Evolutionary conservation across 164 flowering plant genomes (phyloP), one percentile per base, ranked within the genome.

Genomic region (Stephania cephalantha): DNA sequence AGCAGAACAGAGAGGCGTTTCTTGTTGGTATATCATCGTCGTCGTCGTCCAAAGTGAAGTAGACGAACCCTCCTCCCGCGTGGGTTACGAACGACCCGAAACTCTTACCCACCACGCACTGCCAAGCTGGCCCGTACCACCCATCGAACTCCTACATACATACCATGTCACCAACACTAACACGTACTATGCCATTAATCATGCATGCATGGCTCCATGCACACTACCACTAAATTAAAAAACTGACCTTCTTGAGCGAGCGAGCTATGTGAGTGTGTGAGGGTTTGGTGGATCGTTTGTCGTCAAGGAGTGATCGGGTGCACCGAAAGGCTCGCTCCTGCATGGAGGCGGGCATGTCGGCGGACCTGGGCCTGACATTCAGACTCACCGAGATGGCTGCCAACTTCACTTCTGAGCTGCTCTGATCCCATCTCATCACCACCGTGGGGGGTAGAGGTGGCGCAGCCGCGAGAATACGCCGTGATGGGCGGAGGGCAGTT

Each of bases 21-120:
- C 42, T 35, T 35, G 42, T 35, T 35, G 42, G 42, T 35, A 35
- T 35, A 1, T 35, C 4, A 1, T 35, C 4, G 42, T 35, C 42
- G 1, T 35, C 42, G 42, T 71, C 64, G 29, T 72, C 78, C 13
- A 71, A 1, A 7, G 70, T 71, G 75, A 76, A 76, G 69, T 76
- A 76, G 6, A 76, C 9, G 48, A 76, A 76, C 20, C 78, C 78
- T 17, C 75, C 74, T 0, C 71, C 71, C 46, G 74, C 71, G 71
- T 76, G 77, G 25, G 77, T 75, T 22, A 75, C 77, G 13, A 53
- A 75, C 68, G 77, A 75, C 58, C 77, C 77, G 46, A 76, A 76
- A 66, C 74, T 76, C 78, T 64, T 70, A 30, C 78, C 78, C 52
- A 71, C 78, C 1, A 76, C 30, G 18, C 78, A 76, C 29, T 76